A percentile compares a stretch with the other conserved stretches of the same genome.
Evolutionary conservation across 805 yeast species (phyloP).

Genomic region (Spathaspora sp.): DNA sequence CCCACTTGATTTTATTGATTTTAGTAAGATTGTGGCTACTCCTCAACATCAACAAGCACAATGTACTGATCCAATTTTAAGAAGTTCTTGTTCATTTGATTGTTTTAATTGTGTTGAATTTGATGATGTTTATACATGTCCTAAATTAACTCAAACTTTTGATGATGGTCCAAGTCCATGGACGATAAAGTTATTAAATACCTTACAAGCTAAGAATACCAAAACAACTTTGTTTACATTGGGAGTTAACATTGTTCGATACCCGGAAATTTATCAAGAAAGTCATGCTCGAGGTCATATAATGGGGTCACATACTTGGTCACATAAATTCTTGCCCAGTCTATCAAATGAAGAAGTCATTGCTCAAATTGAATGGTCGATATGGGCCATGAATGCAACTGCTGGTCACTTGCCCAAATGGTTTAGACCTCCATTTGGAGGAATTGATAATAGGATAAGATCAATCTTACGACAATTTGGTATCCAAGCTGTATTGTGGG

Average conservation of each 20-base stretch:
- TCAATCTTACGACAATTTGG: conserved; percentile 80
- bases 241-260: conserved; percentile 74
- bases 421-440: conserved; percentile 97
- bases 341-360: conserved; percentile 75
- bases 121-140: conserved; percentile 78
- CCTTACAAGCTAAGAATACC: conserved; percentile 31
- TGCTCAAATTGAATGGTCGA: conserved; percentile 91
- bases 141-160: conserved; percentile 76
- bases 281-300: conserved; percentile 66
- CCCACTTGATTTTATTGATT: conserved; percentile 68
- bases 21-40: conserved; percentile 37
- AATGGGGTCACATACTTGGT: conserved; percentile 89
- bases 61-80: conserved; percentile 39
- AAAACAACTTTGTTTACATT: conserved; percentile 80
- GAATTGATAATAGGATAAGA: conserved; percentile 82
- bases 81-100: conserved; percentile 68
- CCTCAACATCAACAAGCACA: conserved; percentile 51
- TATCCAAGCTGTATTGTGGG: conserved; percentile 87
- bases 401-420: conserved; percentile 82
- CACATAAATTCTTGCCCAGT: conserved; percentile 79
- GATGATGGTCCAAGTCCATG: conserved; percentile 91
- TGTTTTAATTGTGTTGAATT: conserved; percentile 73
- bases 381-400: conserved; percentile 98
- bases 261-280: conserved; percentile 66
- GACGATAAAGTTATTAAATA: conserved; percentile 56